Percentiles rank a stretch among this genome's conserved stretches.
Conservation (phyloP, 768 basidiomycete species). For the Pleurotus platypus region DNA sequence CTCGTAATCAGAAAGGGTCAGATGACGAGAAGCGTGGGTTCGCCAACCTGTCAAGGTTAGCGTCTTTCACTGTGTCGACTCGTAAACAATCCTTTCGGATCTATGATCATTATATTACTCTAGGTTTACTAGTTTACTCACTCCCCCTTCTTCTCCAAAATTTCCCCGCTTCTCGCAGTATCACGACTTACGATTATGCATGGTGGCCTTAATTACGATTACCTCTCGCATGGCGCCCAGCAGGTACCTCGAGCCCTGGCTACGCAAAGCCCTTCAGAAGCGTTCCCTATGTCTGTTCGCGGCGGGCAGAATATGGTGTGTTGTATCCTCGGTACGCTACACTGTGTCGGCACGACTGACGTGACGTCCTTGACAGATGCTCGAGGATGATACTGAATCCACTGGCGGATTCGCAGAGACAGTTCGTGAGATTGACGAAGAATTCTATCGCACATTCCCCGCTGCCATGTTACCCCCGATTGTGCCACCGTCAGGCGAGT, state of each 20-base stretch:
- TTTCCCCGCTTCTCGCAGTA: neutral
- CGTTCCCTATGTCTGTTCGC: neutral
- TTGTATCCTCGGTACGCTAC: neutral
- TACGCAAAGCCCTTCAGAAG: neutral
- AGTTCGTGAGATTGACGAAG: neutral
- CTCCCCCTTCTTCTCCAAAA: neutral
- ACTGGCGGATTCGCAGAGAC: constrained; percentile 4
- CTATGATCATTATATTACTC: constrained; percentile 7
- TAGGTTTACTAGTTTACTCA: neutral
- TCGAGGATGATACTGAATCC: neutral
- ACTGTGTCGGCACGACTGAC: neutral
- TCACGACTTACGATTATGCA: neutral
- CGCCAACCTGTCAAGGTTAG: constrained; percentile 6
- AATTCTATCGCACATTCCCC: constrained; percentile 2
- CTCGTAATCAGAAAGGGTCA: constrained; percentile 8
- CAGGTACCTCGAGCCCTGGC: constrained; percentile 1
- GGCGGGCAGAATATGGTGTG: neutral
- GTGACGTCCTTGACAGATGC: neutral
- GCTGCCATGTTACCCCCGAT: neutral
- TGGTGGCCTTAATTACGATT: neutral
- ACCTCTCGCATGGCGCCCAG: constrained; percentile 2
- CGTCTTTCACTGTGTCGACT: neutral
- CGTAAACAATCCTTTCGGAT: constrained; percentile 2
- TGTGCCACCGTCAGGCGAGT: neutral
- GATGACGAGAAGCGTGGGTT: constrained; percentile 8